Conservation (phyloP, 306 rosid genomes). For the Citrullus mucosospermus region DNA sequence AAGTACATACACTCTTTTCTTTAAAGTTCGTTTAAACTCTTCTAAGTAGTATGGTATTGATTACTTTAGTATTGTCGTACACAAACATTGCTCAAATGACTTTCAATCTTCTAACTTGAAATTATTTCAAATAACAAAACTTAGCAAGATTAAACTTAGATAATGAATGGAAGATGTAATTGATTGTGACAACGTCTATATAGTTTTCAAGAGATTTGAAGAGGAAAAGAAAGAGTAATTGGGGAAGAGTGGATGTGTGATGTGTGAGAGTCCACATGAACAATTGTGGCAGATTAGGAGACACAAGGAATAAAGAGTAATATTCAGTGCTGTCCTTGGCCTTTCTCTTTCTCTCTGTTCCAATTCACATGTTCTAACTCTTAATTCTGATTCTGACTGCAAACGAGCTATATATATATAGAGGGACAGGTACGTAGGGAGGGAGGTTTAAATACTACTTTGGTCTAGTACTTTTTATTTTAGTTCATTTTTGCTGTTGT, state of each 20-base stretch:
- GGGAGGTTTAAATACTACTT: too few relatives aligned
- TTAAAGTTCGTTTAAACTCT: neutral
- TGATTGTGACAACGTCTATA: neutral
- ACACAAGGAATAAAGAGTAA: neutral
- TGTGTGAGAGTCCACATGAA: neutral
- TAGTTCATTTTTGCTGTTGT: too few relatives aligned
- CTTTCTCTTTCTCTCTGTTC: neutral
- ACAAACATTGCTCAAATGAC: neutral
- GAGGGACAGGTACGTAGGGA: too few relatives aligned
- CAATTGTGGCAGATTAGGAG: neutral
- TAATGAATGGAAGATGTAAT: neutral
- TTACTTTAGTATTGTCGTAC: neutral
- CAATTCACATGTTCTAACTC: neutral
- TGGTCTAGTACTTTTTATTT: too few relatives aligned
- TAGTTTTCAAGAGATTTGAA: neutral
- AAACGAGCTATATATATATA: neutral
- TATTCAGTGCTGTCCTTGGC: neutral
- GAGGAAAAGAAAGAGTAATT: neutral
- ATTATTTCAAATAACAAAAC: neutral
- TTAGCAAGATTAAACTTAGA: neutral
- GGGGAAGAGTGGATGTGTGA: neutral
- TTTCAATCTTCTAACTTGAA: neutral
- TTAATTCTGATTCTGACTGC: neutral
- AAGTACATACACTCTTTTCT: neutral
- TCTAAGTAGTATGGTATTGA: neutral